Base-by-base conservation (phyloP, 768 basidiomycete genomes). In the Naematelia aurantialba region DNA sequence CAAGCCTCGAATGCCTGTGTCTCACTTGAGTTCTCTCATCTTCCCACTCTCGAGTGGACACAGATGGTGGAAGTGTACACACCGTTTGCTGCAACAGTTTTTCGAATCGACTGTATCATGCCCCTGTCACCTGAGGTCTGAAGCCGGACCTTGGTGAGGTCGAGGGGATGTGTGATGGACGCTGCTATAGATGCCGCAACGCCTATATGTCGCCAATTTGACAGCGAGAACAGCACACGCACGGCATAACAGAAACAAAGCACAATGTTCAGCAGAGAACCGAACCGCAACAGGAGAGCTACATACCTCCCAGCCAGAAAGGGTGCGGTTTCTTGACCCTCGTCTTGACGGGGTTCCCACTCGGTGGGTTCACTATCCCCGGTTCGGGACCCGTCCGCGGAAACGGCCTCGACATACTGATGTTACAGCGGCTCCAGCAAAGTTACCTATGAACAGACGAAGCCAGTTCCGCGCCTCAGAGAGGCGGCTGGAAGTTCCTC, bases 111-210 rank as follows among this genome's bases (percentile, higher is more conserved):
- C 73, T 85, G 79, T 73, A 92, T 79, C 91, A 94, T 92, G 55
- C 87, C 83, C 78, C 90, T 91, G 80, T 93, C 91, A 44, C 89
- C 91, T 0, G 89, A 89, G 3, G 91, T 90, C 76, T 94, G 91
- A 59, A 94, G 80, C 55, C 91, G 84, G 74, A 75, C 73, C 81
- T 93, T 93, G 24, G 91, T 93, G 56, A 93, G 81, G 80, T 73
- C 71, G 3, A 73, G 59, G 1, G 71, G 71, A 52, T 70, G 68
- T 3, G 68, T 70, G 39, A 62, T 58, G 21, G 59, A 55, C 5
- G 64, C 71, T 3, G 71, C 68, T 19, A 73, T 60, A 0, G 71
- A 68, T 11, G 68, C 68, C 8, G 71, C 68, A 27, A 70, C 62
- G 55, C 71, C 67, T 72, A 42, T 39, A 30, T 5, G 13, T 27